Percentiles rank a stretch among this genome's conserved stretches.
These are phyloP conservation scores for Neocucurbitaria cava DNA, from an alignment of 2,329 filamentous ascomycete species.

Conservation along the genomic window DNA sequence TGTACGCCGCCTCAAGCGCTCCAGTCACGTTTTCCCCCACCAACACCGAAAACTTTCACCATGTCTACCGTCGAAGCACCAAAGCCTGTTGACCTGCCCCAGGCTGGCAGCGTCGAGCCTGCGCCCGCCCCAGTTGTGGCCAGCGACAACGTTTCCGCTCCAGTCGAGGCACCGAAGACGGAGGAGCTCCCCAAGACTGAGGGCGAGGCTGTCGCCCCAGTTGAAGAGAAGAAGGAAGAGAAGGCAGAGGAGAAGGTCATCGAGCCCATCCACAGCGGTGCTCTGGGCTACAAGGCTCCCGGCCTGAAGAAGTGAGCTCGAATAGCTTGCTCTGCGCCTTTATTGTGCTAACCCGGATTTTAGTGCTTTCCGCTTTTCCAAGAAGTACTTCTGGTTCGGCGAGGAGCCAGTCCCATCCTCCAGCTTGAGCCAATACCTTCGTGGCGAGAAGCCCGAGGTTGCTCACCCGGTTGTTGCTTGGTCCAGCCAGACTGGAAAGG, in stretches of 20 bases:
- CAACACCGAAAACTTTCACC: constrained; percentile 4
- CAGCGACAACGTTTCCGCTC: constrained; percentile 45
- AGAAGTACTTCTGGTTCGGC: constrained; percentile 80
- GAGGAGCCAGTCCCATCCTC: constrained; percentile 76
- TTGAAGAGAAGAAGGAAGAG: constrained; percentile 51
- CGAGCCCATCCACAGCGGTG: constrained; percentile 80
- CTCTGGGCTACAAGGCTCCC: constrained; percentile 87
- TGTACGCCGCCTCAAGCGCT: neutral
- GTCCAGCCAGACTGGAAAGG: constrained; percentile 93
- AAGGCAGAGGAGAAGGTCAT: constrained; percentile 57
- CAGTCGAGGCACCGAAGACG: constrained; percentile 51
- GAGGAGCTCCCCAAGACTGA: constrained; percentile 50
- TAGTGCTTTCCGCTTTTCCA: constrained; percentile 87
- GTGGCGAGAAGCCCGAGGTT: constrained; percentile 83
- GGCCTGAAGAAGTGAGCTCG: constrained; percentile 84
- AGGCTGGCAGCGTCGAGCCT: constrained; percentile 44
- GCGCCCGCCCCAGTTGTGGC: constrained; percentile 46
- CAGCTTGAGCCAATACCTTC: constrained; percentile 77
- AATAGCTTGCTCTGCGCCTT: neutral
- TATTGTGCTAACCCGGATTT: constrained; percentile 13
- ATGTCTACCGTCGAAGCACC: constrained; percentile 76
- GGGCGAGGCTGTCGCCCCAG: constrained; percentile 34
- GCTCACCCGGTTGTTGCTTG: constrained; percentile 84
- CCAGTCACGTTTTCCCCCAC: constrained; percentile 13
- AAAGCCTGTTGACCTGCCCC: constrained; percentile 67